Percentiles rank a stretch among this genome's conserved stretches.
Evolutionary conservation across 225 moss, liverwort and hornwort genomes (phyloP).

Genomic region (Thuidium tamariscinum): DNA sequence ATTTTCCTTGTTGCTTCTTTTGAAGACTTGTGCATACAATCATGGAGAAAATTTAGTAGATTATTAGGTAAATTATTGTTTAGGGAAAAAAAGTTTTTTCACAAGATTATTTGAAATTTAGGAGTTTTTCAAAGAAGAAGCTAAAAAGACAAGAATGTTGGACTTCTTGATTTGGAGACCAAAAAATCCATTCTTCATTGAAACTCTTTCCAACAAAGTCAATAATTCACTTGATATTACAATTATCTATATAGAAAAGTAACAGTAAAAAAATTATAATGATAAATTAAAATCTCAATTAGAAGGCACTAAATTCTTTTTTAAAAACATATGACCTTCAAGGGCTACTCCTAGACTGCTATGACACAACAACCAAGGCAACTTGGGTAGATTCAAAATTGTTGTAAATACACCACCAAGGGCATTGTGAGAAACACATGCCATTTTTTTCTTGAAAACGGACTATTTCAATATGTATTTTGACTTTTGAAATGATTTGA

Average conservation of each 20-base stretch:
- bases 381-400: no score
- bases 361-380: no score
- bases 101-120: fast-evolving
- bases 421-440: no score
- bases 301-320: no score
- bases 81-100: background rate
- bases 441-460: no score
- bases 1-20: background rate
- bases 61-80: no score
- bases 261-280: background rate
- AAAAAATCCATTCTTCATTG: no score
- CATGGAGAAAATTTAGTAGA: fast-evolving
- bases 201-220: background rate
- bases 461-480: no score
- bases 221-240: background rate
- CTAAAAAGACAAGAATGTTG: background rate
- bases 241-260: background rate
- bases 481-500: no score
- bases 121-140: fast-evolving
- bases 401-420: background rate
- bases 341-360: no score
- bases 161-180: fast-evolving
- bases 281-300: background rate
- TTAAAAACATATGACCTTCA: no score
- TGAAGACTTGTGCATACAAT: fast-evolving